A percentile compares a stretch with the other conserved stretches of the same genome.
Conservation (phyloP, 2,329 filamentous ascomycete genomes). For the Ophiostoma montium region DNA sequence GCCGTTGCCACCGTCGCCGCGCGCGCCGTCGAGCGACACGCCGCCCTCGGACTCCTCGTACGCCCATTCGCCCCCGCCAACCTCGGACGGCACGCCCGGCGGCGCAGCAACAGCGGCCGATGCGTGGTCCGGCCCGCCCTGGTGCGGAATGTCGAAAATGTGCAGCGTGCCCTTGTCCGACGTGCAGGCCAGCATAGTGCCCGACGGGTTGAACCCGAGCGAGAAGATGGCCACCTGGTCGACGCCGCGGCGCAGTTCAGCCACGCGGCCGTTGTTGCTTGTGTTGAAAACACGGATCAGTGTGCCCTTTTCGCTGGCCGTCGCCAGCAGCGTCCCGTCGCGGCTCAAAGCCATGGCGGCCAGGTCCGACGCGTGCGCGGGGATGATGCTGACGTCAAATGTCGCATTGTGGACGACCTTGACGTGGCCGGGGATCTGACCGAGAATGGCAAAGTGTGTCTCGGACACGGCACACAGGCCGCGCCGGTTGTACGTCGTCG, state of each 20-base stretch:
- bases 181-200: conserved; percentile 71
- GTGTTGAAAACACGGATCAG: conserved; percentile 77
- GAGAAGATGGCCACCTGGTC: conserved; percentile 82
- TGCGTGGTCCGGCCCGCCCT: conserved; percentile 10
- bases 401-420: conserved; percentile 69
- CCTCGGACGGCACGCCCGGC: conserved; percentile 2
- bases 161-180: conserved; percentile 95
- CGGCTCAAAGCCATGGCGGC: conserved; percentile 66
- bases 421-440: conserved; percentile 75
- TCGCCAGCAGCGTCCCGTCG: conserved; percentile 71
- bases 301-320: conserved; percentile 84
- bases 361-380: conserved; percentile 69
- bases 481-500: conserved; percentile 72
- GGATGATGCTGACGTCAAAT: conserved; percentile 82
- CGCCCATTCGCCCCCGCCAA: conserved; percentile 11
- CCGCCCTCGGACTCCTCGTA: conserved; percentile 11
- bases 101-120: neutral
- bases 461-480: conserved; percentile 68
- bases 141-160: conserved; percentile 70
- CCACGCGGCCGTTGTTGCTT: conserved; percentile 62
- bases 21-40: conserved; percentile 3
- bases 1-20: conserved; percentile 31
- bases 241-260: conserved; percentile 76
- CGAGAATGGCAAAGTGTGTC: conserved; percentile 64
- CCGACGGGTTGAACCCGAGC: conserved; percentile 72